Conservation (phyloP, 495 filamentous ascomycete genomes). For the Articulospora tetracladia region DNA sequence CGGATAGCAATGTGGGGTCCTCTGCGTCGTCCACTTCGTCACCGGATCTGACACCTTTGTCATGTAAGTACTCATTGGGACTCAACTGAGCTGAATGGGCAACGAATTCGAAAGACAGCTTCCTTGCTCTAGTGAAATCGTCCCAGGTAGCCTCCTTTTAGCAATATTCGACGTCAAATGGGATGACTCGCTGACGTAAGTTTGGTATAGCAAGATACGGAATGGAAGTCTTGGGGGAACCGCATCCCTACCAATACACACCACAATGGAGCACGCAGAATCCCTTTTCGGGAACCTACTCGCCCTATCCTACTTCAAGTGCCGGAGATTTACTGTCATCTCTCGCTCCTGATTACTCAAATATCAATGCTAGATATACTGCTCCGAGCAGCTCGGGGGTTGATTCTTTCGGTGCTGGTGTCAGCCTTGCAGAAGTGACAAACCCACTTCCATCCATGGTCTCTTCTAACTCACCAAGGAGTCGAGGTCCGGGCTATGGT, state of each 20-base stretch:
- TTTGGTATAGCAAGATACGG: neutral
- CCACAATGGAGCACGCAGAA: neutral
- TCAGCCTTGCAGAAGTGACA: neutral
- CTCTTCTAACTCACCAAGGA: neutral
- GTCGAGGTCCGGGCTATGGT: neutral
- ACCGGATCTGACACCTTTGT: neutral
- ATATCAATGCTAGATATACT: neutral
- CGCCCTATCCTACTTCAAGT: neutral
- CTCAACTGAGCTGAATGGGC: neutral
- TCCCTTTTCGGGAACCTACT: neutral
- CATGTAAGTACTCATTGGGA: neutral
- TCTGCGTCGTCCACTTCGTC: neutral
- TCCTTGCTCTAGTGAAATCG: no score
- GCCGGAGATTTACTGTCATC: neutral
- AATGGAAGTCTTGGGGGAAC: neutral
- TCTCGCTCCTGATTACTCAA: neutral
- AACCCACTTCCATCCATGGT: neutral
- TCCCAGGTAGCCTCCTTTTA: no score
- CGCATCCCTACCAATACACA: neutral
- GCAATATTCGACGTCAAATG: neutral
- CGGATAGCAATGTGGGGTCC: neutral
- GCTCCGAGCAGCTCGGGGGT: neutral
- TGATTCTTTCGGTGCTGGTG: neutral
- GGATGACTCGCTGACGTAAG: neutral
- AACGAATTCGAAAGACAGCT: neutral